A percentile compares a stretch with the other conserved stretches of the same genome.
These are phyloP conservation scores for Groenewaldozyma salmanticensis DNA, from an alignment of 805 yeast genomes.

Conservation along the genomic window DNA sequence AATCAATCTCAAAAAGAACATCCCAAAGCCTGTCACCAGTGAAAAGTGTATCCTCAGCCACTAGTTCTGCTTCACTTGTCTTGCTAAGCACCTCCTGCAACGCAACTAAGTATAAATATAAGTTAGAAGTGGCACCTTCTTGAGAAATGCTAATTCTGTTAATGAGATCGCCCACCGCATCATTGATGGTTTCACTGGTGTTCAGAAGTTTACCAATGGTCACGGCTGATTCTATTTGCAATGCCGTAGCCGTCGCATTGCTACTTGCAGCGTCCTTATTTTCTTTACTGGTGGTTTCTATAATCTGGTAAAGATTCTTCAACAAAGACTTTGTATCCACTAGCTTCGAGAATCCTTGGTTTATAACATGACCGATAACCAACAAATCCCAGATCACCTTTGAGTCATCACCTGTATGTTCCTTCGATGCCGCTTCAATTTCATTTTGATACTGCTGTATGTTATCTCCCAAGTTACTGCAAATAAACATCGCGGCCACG, in stretches of 20 bases:
- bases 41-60: too few species aligned
- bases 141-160: background rate
- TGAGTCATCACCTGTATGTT: too few species aligned
- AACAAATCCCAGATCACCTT: background rate
- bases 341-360: background rate
- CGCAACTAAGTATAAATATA: background rate
- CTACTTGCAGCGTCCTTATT: too few species aligned
- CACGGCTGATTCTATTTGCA: background rate
- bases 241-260: background rate
- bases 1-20: background rate
- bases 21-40: background rate
- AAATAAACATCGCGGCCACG: background rate
- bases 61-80: too few species aligned
- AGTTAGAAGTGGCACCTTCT: background rate
- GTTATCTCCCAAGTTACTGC: background rate
- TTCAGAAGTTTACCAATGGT: background rate
- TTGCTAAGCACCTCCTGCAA: background rate
- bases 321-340: background rate
- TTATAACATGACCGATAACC: too few species aligned
- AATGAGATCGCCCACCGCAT: background rate
- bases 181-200: background rate
- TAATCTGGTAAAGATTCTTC: background rate
- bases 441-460: slow-evolving; percentile 1
- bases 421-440: slow-evolving; percentile 10
- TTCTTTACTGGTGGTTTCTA: background rate